Evolutionary conservation across 2,329 filamentous ascomycete species (phyloP).

Genomic region (Torrubiella hemipterigena): DNA sequence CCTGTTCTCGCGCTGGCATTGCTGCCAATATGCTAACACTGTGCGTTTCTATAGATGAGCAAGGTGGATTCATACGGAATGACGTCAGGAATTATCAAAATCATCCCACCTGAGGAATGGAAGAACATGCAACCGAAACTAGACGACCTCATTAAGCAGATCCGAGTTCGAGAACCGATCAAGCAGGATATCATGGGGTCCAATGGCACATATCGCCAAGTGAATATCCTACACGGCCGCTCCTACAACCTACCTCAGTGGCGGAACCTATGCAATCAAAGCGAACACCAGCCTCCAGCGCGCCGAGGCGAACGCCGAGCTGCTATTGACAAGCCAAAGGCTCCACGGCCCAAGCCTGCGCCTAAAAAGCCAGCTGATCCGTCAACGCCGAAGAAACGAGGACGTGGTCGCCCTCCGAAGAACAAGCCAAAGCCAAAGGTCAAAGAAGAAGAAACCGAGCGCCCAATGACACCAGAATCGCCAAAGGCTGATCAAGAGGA

Average conservation of each 20-base stretch:
- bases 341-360: conserved; percentile 25
- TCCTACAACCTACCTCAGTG: conserved; percentile 96
- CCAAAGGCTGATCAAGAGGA: conserved; percentile 27
- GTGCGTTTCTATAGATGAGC: conserved; percentile 40
- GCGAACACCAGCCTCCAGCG: conserved; percentile 89
- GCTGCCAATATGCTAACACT: conserved; percentile 1
- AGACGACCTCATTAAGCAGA: conserved; percentile 77
- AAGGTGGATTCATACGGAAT: conserved; percentile 92
- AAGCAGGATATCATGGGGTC: conserved; percentile 97
- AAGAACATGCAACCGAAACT: conserved; percentile 66
- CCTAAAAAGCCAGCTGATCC: conserved; percentile 18
- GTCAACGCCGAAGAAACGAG: conserved; percentile 24
- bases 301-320: conserved; percentile 71
- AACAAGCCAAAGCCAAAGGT: conserved; percentile 22
- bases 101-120: conserved; percentile 91
- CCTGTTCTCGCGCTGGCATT: conserved; percentile 9
- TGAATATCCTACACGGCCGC: conserved; percentile 91
- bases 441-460: conserved; percentile 31
- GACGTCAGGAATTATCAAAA: conserved; percentile 94
- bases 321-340: conserved; percentile 40
- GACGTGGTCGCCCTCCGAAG: conserved; percentile 25
- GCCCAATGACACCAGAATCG: conserved; percentile 48
- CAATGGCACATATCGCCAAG: conserved; percentile 89
- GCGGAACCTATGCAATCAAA: conserved; percentile 86
- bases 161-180: conserved; percentile 92